These are phyloP conservation scores for Fusarium citri DNA, from an alignment of 2,329 filamentous ascomycete genomes.

Conservation along the genomic window DNA sequence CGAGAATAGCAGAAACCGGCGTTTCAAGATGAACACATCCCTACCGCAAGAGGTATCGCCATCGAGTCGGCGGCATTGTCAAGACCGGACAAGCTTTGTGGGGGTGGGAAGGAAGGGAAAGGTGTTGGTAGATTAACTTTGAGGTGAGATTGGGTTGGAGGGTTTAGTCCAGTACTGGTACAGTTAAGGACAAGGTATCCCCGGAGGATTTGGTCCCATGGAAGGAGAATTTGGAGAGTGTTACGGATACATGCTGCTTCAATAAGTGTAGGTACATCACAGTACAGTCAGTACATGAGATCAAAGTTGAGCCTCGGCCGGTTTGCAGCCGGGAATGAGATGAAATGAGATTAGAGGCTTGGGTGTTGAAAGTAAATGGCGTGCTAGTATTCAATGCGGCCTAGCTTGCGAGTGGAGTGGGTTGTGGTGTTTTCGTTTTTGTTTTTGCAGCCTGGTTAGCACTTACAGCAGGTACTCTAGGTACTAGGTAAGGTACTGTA, in stretches of 20 bases:
- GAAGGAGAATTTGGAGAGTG: not conserved
- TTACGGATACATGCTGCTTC: not conserved
- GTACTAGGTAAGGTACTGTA: not conserved
- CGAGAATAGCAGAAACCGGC: conserved; percentile 44
- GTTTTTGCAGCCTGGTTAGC: not conserved
- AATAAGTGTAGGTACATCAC: not conserved
- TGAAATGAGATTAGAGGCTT: conserved; percentile 2
- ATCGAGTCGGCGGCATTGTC: conserved; percentile 47
- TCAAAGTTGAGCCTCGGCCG: conserved; percentile 17
- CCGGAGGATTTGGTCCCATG: conserved; percentile 20
- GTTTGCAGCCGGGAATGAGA: conserved; percentile 5
- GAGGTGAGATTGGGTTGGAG: conserved; percentile 29
- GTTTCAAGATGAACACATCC: conserved; percentile 52
- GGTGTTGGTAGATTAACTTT: conserved; percentile 33
- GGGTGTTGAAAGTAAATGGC: not conserved
- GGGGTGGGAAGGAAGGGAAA: conserved; percentile 37
- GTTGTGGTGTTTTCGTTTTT: not conserved
- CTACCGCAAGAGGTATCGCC: conserved; percentile 45
- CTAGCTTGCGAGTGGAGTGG: conserved; percentile 8
- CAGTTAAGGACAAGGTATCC: not conserved
- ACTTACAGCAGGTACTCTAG: not conserved
- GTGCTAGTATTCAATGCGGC: not conserved
- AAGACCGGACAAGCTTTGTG: conserved; percentile 56
- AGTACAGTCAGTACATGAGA: not conserved
- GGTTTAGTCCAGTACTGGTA: not conserved